phyloP scores from a whole-genome alignment of 352 stramenopile genomes.

The Pilasporangium apinafurcum region DNA sequence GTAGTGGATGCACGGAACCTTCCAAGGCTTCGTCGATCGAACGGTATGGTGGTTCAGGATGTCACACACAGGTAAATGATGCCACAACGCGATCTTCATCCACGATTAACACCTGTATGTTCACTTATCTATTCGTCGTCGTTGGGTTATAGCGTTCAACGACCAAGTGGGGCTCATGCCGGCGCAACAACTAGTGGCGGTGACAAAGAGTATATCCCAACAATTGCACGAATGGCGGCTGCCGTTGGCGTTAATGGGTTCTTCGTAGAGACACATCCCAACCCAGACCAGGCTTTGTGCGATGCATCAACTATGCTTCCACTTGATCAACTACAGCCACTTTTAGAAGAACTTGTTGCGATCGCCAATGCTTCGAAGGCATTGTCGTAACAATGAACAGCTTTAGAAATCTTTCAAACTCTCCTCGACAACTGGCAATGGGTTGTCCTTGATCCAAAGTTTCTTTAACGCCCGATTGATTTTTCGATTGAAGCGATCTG shows the following conservation, averaged over 20 bases:
- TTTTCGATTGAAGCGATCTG: slow-evolving; percentile 70
- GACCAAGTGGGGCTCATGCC: slow-evolving; percentile 32
- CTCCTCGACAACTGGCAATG: slow-evolving; percentile 65
- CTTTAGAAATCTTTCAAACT: slow-evolving; percentile 55
- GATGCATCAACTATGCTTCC: slow-evolving; percentile 73
- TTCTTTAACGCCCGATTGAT: slow-evolving; percentile 77
- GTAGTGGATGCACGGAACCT: slow-evolving; percentile 83
- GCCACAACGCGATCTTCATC: not conserved
- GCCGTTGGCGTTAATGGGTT: slow-evolving; percentile 85
- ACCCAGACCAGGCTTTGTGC: slow-evolving; percentile 50
- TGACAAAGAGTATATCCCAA: slow-evolving; percentile 78
- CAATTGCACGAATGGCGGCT: slow-evolving; percentile 78
- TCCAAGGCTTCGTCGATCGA: slow-evolving; percentile 49
- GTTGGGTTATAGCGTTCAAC: slow-evolving; percentile 52
- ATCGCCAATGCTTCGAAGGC: slow-evolving; percentile 55
- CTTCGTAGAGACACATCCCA: slow-evolving; percentile 87
- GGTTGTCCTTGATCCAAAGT: slow-evolving; percentile 61
- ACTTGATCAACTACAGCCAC: slow-evolving; percentile 52
- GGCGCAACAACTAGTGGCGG: slow-evolving; percentile 48
- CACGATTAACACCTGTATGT: not conserved
- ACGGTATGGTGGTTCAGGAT: slow-evolving; percentile 78
- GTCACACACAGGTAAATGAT: slow-evolving; percentile 60
- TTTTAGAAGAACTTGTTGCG: slow-evolving; percentile 68
- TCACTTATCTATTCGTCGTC: not conserved
- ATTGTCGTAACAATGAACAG: slow-evolving; percentile 8